Percentiles rank a stretch among this genome's conserved stretches.
Conservation (phyloP, 1,139 yeast species). For the Protomyces lactucae-debilis region DNA sequence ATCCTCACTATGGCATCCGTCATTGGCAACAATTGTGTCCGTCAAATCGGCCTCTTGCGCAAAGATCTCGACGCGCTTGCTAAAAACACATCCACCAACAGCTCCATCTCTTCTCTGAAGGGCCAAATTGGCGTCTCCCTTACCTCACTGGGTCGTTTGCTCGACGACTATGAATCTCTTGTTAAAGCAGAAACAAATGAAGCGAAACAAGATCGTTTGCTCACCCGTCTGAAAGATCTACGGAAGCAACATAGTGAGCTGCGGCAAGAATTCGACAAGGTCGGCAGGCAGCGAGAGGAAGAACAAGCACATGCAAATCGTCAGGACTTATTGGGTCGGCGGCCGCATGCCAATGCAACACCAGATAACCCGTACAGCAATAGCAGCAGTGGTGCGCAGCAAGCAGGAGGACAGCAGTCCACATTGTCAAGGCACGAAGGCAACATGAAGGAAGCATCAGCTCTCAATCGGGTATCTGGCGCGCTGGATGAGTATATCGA, state of each 20-base stretch:
- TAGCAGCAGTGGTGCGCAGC: background rate
- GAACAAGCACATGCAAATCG: slow-evolving; percentile 4
- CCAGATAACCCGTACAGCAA: slow-evolving; percentile 21
- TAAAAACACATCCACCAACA: background rate
- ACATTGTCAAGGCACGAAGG: slow-evolving; percentile 21
- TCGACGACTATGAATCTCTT: slow-evolving; percentile 12
- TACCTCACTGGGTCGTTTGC: background rate
- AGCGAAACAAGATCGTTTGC: slow-evolving; percentile 4
- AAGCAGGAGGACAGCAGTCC: background rate
- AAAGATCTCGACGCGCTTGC: slow-evolving; percentile 17
- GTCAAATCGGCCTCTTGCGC: slow-evolving; percentile 10
- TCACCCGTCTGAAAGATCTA: slow-evolving; percentile 2
- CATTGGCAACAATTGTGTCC: slow-evolving; percentile 21
- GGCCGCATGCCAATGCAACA: slow-evolving; percentile 20
- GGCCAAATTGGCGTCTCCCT: slow-evolving; percentile 13
- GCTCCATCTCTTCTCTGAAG: background rate
- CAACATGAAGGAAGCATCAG: slow-evolving; percentile 41
- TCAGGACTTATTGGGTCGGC: slow-evolving; percentile 20
- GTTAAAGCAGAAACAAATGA: slow-evolving; percentile 9
- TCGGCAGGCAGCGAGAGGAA: slow-evolving; percentile 5
- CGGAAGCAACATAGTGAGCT: slow-evolving; percentile 5
- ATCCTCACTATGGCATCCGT: slow-evolving; percentile 5
- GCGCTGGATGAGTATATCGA: slow-evolving; percentile 86
- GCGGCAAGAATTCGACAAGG: slow-evolving; percentile 3
- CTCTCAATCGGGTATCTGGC: slow-evolving; percentile 65